These are phyloP conservation scores for Nyssa sinensis DNA, from an alignment of 148 eudicot genomes.

Conservation along the genomic window DNA sequence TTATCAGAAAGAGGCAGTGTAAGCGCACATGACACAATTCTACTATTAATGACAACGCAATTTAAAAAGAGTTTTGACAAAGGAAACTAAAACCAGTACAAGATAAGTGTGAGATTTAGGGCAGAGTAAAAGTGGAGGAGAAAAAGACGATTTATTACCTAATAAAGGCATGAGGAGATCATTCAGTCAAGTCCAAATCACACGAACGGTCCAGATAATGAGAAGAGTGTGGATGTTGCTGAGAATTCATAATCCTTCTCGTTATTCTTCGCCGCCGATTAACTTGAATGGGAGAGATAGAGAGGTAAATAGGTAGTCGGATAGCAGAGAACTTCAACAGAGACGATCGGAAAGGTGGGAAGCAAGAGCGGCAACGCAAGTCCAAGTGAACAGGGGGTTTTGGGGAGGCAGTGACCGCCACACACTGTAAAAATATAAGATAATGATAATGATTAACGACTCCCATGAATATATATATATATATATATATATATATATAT, in stretches of 20 bases:
- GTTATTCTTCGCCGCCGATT: background rate
- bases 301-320: background rate
- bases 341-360: background rate
- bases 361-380: background rate
- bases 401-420: too few species aligned
- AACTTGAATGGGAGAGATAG: background rate
- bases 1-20: slow-evolving; percentile 3
- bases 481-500: too few species aligned
- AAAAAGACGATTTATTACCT: slow-evolving; percentile 32
- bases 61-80: background rate
- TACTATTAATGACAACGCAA: background rate
- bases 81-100: background rate
- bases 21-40: background rate
- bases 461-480: too few species aligned
- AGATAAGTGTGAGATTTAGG: background rate
- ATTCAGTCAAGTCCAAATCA: slow-evolving; percentile 47
- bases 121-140: background rate
- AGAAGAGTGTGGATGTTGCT: background rate
- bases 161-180: slow-evolving; percentile 88
- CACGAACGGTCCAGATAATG: slow-evolving; percentile 7
- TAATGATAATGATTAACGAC: too few species aligned
- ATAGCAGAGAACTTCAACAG: background rate
- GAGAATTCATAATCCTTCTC: slow-evolving; percentile 12
- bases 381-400: too few species aligned
- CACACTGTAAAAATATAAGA: too few species aligned